These are phyloP conservation scores for Tylopilus rubrobrunneus DNA, from an alignment of 768 basidiomycete genomes.

Conservation along the genomic window DNA sequence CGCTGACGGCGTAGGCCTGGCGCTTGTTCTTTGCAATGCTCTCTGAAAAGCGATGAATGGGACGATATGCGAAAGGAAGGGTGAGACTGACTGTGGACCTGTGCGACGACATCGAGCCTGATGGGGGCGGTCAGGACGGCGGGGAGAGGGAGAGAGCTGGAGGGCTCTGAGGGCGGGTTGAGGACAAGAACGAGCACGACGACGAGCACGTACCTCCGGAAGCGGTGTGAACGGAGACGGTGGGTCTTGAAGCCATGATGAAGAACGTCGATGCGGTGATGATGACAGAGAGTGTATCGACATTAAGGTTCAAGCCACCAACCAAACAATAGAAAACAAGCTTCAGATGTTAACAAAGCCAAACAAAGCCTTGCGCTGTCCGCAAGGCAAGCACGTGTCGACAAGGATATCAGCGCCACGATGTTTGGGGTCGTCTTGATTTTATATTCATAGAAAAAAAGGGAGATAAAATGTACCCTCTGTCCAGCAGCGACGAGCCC, in stretches of 20 bases:
- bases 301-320: constrained; percentile 33
- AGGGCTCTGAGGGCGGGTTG: constrained; percentile 53
- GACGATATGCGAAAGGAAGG: background rate
- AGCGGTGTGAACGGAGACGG: constrained; percentile 76
- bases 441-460: background rate
- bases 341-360: constrained; percentile 19
- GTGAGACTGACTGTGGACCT: constrained; percentile 92
- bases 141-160: constrained; percentile 86
- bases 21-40: constrained; percentile 97
- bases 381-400: constrained; percentile 29
- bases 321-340: constrained; percentile 17
- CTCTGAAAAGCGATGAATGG: constrained; percentile 48
- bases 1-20: constrained; percentile 94
- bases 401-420: constrained; percentile 27
- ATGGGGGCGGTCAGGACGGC: constrained; percentile 98
- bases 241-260: constrained; percentile 89
- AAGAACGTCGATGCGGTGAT: constrained; percentile 25
- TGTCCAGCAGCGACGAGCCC: constrained; percentile 32
- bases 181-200: background rate
- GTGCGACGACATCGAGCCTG: constrained; percentile 95
- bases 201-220: constrained; percentile 56
- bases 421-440: background rate
- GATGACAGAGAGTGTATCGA: constrained; percentile 28
- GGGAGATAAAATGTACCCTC: constrained; percentile 27
- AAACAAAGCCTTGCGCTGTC: constrained; percentile 30